Percentiles rank a stretch among this genome's conserved stretches.
Conservation (phyloP, 2,329 filamentous ascomycete genomes). For the Lachnellula hyalina region DNA sequence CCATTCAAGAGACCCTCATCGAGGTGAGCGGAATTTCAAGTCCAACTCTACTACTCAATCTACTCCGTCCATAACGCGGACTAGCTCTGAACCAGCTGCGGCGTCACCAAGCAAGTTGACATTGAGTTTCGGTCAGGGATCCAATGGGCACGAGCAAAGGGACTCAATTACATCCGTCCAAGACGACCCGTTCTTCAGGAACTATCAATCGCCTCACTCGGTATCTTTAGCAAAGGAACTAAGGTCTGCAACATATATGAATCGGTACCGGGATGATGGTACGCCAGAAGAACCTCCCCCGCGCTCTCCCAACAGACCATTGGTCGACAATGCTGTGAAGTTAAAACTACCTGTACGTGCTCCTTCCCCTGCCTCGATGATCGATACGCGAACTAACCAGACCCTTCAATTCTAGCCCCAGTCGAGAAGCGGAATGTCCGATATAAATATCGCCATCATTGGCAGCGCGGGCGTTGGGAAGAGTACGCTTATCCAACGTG, state of each 20-base stretch:
- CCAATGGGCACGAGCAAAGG: constrained; percentile 30
- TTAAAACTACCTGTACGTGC: constrained; percentile 19
- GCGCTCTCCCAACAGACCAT: constrained; percentile 10
- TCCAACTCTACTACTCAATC: constrained; percentile 8
- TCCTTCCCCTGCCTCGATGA: not conserved
- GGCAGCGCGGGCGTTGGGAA: constrained; percentile 63
- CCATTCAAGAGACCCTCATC: constrained; percentile 3
- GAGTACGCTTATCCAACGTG: constrained; percentile 61
- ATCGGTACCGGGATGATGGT: constrained; percentile 15
- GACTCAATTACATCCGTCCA: constrained; percentile 49
- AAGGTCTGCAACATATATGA: constrained; percentile 24
- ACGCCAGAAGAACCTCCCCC: constrained; percentile 10
- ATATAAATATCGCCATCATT: constrained; percentile 61
- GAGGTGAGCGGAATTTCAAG: constrained; percentile 5
- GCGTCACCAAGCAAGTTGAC: constrained; percentile 10
- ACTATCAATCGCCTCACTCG: constrained; percentile 36
- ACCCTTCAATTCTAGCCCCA: constrained; percentile 21
- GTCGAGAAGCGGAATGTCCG: constrained; percentile 36
- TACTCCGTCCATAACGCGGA: constrained; percentile 15
- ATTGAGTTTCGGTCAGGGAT: constrained; percentile 16
- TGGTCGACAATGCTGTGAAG: constrained; percentile 20
- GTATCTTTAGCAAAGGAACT: constrained; percentile 31
- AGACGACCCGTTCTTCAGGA: constrained; percentile 51
- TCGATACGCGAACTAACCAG: constrained; percentile 12
- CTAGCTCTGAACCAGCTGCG: constrained; percentile 16